A percentile compares a stretch with the other conserved stretches of the same genome.
Conservation (phyloP, 2,329 filamentous ascomycete species). For the Alternaria arbusti region DNA sequence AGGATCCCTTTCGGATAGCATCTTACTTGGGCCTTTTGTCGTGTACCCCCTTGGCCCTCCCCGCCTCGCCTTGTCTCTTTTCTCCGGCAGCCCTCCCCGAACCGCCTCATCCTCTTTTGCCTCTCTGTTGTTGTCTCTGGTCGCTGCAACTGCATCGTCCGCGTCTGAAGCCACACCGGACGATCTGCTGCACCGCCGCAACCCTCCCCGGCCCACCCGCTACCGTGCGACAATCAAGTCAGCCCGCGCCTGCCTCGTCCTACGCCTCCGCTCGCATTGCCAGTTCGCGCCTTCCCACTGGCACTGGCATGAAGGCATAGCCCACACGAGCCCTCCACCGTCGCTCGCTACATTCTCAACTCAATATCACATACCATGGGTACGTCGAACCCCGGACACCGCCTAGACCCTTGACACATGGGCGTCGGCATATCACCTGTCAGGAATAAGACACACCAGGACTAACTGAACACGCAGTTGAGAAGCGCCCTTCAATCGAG, state of each 20-base stretch:
- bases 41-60: slow-evolving; percentile 5
- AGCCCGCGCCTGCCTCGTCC: neutral
- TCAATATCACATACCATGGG: slow-evolving; percentile 32
- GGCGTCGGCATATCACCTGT: neutral
- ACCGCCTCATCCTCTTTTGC: neutral
- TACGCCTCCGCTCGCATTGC: neutral
- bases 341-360: slow-evolving; percentile 31
- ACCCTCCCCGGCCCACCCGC: slow-evolving; percentile 5
- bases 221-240: slow-evolving; percentile 1
- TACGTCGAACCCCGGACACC: slow-evolving; percentile 20
- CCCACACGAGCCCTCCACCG: slow-evolving; percentile 13
- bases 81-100: neutral
- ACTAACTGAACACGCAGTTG: slow-evolving; percentile 38
- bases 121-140: neutral
- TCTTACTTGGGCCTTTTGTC: neutral
- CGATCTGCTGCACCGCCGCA: slow-evolving; percentile 12
- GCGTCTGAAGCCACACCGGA: neutral
- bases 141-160: neutral
- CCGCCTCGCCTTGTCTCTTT: neutral
- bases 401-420: neutral
- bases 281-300: slow-evolving; percentile 8
- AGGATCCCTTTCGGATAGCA: slow-evolving; percentile 10
- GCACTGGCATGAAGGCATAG: slow-evolving; percentile 43
- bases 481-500: slow-evolving; percentile 48
- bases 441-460: neutral